Base-by-base conservation (phyloP, 2,329 filamentous ascomycete genomes). In the Aspergillus pseudoterreus region DNA sequence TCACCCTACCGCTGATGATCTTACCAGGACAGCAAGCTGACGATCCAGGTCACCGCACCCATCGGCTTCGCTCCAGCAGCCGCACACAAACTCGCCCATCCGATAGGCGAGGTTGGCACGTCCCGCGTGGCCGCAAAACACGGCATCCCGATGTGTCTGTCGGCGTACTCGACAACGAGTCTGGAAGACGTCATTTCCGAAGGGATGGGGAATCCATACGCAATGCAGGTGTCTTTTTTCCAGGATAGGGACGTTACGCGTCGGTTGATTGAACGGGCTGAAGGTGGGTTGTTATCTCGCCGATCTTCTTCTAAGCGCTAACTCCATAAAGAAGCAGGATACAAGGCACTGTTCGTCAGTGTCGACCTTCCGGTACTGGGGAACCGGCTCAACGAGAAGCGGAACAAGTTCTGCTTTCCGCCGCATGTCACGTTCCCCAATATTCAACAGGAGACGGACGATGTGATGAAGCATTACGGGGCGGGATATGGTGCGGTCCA, bases 311-410 rank as follows among this genome's bases (percentile, higher is more conserved):
- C 10, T 4, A 22, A 8, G 14, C 22, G 3, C 36, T 30, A 11
- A 21, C 1, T 14, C n/a, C 4, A 1, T 9, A 8, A 33, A 72
- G 65, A 60, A 39, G 69, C 74, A 2, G 77, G 78, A 9, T 80
- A 76, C 60, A 75, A 75, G 51, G 79, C 79, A 0, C 63, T 82
- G 3, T 72, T 82, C 38, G 61, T 83, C 3, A 78, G 78, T 0
- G 77, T 80, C 6, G 80, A 82, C 57, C 71, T 72, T 0, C 79
- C 80, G 0, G 71, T 79, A 4, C 68, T 82, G 0, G 80, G 79
- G 0, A 69, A 73, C 12, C 69, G 79, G 0, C 68, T 78, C 24
- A 77, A 78, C 45, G 78, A 82, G 57, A 73, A 73, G 53, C 71
- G 78, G 3, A 80, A 79, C 53, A 70, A 74, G 41, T 81, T 81